Percentiles rank a stretch among this genome's conserved stretches.
These are phyloP conservation scores for Areca catechu DNA, from an alignment of 176 grass and related monocot species.

Conservation along the genomic window DNA sequence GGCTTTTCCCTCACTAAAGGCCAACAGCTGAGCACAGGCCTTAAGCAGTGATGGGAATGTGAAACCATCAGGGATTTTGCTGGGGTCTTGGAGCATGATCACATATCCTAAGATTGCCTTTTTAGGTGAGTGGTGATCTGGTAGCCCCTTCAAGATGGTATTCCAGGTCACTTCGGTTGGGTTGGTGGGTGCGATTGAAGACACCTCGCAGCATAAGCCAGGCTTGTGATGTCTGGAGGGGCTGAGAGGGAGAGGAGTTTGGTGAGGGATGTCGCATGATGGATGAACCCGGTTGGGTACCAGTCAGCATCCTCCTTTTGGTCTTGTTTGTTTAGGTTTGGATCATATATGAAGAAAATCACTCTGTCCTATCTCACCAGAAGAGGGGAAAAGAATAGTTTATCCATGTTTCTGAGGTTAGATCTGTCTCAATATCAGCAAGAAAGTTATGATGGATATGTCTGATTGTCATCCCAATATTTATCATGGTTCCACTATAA, in stretches of 20 bases:
- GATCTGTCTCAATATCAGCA: too few relatives aligned
- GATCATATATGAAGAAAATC: too few relatives aligned
- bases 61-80: background rate
- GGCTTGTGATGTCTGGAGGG: slow-evolving; percentile 1
- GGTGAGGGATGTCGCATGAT: background rate
- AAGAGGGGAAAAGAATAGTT: too few relatives aligned
- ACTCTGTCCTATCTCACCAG: too few relatives aligned
- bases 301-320: too few relatives aligned
- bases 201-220: background rate
- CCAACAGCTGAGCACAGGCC: background rate
- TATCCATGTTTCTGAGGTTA: too few relatives aligned
- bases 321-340: too few relatives aligned
- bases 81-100: background rate
- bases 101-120: background rate
- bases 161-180: background rate
- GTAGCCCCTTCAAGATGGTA: background rate
- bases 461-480: too few relatives aligned
- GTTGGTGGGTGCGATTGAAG: slow-evolving; percentile 7
- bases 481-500: too few relatives aligned
- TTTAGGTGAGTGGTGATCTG: background rate
- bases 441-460: too few relatives aligned
- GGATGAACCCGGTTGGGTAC: background rate
- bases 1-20: background rate
- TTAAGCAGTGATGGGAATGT: background rate
- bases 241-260: background rate